Conservation (phyloP, 306 rosid genomes). For the Lithocarpus polystachyus region DNA sequence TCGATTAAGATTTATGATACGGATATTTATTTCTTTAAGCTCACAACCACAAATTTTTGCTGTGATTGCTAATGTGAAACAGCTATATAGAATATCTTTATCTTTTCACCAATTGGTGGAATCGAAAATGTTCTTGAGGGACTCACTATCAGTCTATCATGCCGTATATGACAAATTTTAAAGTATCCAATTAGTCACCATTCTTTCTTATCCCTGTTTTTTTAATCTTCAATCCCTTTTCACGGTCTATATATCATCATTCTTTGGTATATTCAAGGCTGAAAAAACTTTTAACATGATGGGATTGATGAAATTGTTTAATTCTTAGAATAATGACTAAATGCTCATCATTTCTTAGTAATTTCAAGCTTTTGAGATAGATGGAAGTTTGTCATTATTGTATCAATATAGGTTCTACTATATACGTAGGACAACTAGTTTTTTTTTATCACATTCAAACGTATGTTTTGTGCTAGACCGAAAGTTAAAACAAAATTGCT, state of each 20-base stretch:
- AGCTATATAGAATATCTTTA: slow-evolving; percentile 18
- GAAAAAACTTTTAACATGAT: too few relatives aligned
- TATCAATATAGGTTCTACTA: too few relatives aligned
- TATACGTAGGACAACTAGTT: too few relatives aligned
- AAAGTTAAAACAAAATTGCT: too few relatives aligned
- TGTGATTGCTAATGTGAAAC: background rate
- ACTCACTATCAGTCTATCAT: too few relatives aligned
- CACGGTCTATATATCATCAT: background rate
- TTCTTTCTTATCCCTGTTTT: background rate
- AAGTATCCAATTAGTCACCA: slow-evolving; percentile 18
- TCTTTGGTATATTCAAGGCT: background rate
- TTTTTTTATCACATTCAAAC: too few relatives aligned
- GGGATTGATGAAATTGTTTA: too few relatives aligned
- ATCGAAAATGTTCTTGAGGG: background rate
- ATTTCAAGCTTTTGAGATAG: too few relatives aligned
- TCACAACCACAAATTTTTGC: slow-evolving; percentile 10
- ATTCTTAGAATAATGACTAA: too few relatives aligned
- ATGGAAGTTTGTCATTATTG: too few relatives aligned
- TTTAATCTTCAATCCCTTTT: background rate
- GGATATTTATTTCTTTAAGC: background rate
- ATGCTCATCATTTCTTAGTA: too few relatives aligned
- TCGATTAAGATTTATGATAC: background rate
- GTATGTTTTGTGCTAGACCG: too few relatives aligned
- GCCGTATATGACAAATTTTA: slow-evolving; percentile 21
- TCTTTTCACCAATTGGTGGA: slow-evolving; percentile 23